These are phyloP conservation scores for Metarhizium guizhouense DNA, from an alignment of 2,329 filamentous ascomycete genomes.

Conservation along the genomic window DNA sequence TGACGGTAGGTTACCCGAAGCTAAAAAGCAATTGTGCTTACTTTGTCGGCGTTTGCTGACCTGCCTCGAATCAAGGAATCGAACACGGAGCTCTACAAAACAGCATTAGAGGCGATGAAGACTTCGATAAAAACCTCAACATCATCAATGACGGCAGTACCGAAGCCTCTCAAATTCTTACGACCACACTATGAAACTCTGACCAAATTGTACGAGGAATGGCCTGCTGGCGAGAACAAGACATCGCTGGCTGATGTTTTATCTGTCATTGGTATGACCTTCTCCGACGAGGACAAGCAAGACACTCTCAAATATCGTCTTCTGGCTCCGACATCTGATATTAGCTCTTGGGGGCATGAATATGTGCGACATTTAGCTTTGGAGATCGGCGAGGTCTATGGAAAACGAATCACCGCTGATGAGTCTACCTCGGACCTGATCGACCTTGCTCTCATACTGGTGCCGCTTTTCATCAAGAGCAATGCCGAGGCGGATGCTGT, in stretches of 20 bases:
- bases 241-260: constrained; percentile 87
- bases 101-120: constrained; percentile 93
- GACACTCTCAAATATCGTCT: constrained; percentile 95
- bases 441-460: constrained; percentile 72
- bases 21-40: background rate
- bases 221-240: constrained; percentile 79
- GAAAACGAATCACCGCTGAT: constrained; percentile 76
- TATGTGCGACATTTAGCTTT: constrained; percentile 93
- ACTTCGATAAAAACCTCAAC: constrained; percentile 98
- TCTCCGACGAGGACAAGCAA: constrained; percentile 89
- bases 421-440: constrained; percentile 76
- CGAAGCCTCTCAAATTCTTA: constrained; percentile 96
- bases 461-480: constrained; percentile 92
- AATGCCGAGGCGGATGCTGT: constrained; percentile 98
- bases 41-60: background rate
- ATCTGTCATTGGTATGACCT: constrained; percentile 97
- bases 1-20: constrained; percentile 54
- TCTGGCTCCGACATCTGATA: constrained; percentile 80
- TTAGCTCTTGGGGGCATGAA: constrained; percentile 96
- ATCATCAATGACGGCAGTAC: constrained; percentile 98
- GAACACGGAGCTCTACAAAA: constrained; percentile 79
- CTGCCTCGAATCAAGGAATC: constrained; percentile 55
- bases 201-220: constrained; percentile 79
- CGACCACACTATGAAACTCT: constrained; percentile 92
- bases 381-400: constrained; percentile 92